Percentiles rank a stretch among this genome's conserved stretches.
Conservation (phyloP, 2,329 filamentous ascomycete species). For the Alternaria conjuncta region DNA sequence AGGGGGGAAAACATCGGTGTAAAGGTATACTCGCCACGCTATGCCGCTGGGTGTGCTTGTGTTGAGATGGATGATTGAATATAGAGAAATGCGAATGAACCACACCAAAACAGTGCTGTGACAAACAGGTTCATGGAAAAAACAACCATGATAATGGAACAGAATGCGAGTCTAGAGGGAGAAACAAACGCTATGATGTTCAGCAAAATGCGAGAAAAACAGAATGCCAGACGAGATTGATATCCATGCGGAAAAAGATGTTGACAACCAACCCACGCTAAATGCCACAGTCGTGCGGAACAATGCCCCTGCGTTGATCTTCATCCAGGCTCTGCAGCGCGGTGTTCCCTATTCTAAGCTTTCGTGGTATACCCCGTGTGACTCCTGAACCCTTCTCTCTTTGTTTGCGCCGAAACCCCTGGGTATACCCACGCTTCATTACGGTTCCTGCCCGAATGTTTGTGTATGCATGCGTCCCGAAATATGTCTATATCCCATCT, state of each 20-base stretch:
- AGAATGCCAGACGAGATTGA: slow-evolving; percentile 25
- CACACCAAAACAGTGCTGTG: slow-evolving; percentile 31
- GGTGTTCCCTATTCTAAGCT: slow-evolving; percentile 9
- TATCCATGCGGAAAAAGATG: slow-evolving; percentile 23
- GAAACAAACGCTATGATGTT: slow-evolving; percentile 37
- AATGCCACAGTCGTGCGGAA: slow-evolving; percentile 47
- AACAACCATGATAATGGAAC: slow-evolving; percentile 14
- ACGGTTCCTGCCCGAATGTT: slow-evolving; percentile 37
- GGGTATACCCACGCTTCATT: slow-evolving; percentile 29
- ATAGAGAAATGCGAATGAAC: slow-evolving; percentile 27
- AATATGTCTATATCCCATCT: not conserved
- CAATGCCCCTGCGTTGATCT: slow-evolving; percentile 21
- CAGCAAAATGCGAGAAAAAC: slow-evolving; percentile 17
- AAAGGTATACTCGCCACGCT: slow-evolving; percentile 31
- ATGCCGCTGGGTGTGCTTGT: slow-evolving; percentile 19
- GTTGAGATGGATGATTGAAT: slow-evolving; percentile 15
- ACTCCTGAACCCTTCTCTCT: not conserved
- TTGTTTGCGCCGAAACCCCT: slow-evolving; percentile 12
- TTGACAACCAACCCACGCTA: slow-evolving; percentile 42
- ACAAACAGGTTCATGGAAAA: slow-evolving; percentile 12
- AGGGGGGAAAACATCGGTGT: slow-evolving; percentile 10
- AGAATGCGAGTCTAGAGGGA: slow-evolving; percentile 25
- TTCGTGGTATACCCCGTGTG: slow-evolving; percentile 10
- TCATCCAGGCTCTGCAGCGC: slow-evolving; percentile 22
- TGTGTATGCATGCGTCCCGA: slow-evolving; percentile 1